Evolutionary conservation across 176 grass and related monocot genomes (phyloP), one percentile per base, ranked within the genome.

Genomic region (Oryza glumipatula): DNA sequence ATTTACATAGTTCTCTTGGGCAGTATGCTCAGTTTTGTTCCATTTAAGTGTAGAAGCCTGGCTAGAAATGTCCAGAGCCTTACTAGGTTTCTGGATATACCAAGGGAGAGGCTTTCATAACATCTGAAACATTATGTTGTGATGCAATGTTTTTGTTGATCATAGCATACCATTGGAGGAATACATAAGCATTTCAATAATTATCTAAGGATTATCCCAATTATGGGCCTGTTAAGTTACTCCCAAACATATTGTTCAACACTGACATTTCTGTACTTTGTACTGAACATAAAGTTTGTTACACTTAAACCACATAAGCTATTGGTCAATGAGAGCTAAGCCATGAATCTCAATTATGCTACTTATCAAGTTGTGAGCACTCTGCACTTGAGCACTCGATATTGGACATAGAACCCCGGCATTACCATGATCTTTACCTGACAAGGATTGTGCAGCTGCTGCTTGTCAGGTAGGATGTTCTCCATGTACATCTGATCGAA

Each of bases 401-500:
- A 89, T 52, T 92, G 88, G 11, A 94, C 88, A 79, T 92, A 99
- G 79, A 99, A 99, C 66, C 93, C 96, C 0, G 96, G 93, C 91
- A 89, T 89, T 44, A 94, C 89, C 96, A 94, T 95, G 76, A 89
- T 76, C 78, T 95, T 92, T 2, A 99, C 96, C 54, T 33, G 80
- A 78, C 76, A 73, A 2, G 89, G 78, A 63, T 74, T 75, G 63
- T 73, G 63, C 46, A 65, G 26, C 70, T 73, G 86, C 19, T 86
- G 85, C 79, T 76, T 83, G 23, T 95, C 93, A 23, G 81, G 82
- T 1, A 92, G 52, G 35, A 92, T 78, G 41, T 96, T 88, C 11
- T 99, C 92, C 97, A 99, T 99, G 87, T 92, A 99, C 72, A 89
- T 38, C 16, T 78, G 74, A 79, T 99, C 94, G 5, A 94, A 99